A percentile compares a stretch with the other conserved stretches of the same genome.
phyloP scores from a whole-genome alignment of 106 monocot genomes.

The Dioscorea alata region DNA sequence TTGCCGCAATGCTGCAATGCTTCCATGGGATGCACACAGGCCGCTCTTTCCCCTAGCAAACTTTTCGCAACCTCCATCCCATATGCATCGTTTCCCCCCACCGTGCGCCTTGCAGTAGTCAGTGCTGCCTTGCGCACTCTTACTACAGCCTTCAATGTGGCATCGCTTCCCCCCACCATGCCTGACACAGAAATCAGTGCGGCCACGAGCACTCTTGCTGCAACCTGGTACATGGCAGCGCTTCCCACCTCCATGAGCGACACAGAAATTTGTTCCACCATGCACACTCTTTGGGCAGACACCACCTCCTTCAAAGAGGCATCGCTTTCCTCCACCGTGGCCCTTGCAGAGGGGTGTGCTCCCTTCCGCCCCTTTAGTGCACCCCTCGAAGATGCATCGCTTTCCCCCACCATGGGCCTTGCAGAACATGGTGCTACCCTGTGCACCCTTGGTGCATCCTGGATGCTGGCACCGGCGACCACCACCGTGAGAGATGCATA shows the following conservation, averaged over 20 bases:
- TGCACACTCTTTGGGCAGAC: conserved; percentile 96
- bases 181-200: conserved; percentile 82
- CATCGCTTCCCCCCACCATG: conserved; percentile 97
- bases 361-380: conserved; percentile 89
- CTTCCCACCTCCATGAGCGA: conserved; percentile 96
- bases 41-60: conserved; percentile 92
- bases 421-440: conserved; percentile 88
- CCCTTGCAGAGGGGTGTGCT: conserved; percentile 83
- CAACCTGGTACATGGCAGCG: conserved; percentile 55
- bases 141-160: conserved; percentile 53
- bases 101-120: conserved; percentile 98
- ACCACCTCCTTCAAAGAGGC: conserved; percentile 71
- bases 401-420: conserved; percentile 95
- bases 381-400: conserved; percentile 84
- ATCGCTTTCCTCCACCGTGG: conserved; percentile 89
- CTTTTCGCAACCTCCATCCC: conserved; percentile 69
- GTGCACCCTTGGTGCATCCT: conserved; percentile 71
- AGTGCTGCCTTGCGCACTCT: conserved; percentile 96
- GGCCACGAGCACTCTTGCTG: conserved; percentile 83
- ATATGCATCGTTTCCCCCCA: conserved; percentile 77
- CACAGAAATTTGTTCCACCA: conserved; percentile 88
- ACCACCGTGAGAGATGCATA: conserved; percentile 95
- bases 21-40: conserved; percentile 73
- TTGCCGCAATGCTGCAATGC: conserved; percentile 15
- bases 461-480: conserved; percentile 71